Evolutionary conservation across 495 filamentous ascomycete genomes (phyloP).

Genomic region (Bombardia bombarda): DNA sequence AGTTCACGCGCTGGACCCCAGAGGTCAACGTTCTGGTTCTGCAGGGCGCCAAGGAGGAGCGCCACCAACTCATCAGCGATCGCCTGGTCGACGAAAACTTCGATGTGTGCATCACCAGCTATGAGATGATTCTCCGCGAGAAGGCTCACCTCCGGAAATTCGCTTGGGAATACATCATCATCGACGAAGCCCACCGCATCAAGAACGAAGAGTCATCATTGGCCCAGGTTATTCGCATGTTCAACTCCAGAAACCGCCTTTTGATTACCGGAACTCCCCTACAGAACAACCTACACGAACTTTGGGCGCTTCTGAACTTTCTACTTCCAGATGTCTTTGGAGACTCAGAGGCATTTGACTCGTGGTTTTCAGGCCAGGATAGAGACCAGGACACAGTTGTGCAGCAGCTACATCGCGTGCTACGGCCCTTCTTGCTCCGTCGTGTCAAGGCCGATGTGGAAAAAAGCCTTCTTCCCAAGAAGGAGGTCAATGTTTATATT

Average conservation of each 20-base stretch:
- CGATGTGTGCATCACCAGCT: slow-evolving; percentile 38
- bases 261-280: slow-evolving; percentile 96
- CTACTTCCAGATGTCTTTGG: slow-evolving; percentile 95
- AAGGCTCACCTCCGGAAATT: slow-evolving; percentile 95
- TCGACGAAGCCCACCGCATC: slow-evolving; percentile 97
- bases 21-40: slow-evolving; percentile 91
- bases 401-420: slow-evolving; percentile 87
- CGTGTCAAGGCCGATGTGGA: slow-evolving; percentile 98
- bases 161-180: slow-evolving; percentile 99
- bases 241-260: slow-evolving; percentile 91
- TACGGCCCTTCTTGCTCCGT: slow-evolving; percentile 89
- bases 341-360: slow-evolving; percentile 94
- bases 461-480: slow-evolving; percentile 95
- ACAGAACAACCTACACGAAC: slow-evolving; percentile 97
- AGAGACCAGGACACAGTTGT: slow-evolving; percentile 93
- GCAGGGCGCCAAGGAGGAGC: slow-evolving; percentile 92
- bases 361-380: slow-evolving; percentile 90
- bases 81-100: slow-evolving; percentile 74
- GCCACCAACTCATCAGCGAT: slow-evolving; percentile 80
- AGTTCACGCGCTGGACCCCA: slow-evolving; percentile 90
- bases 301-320: slow-evolving; percentile 99
- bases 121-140: slow-evolving; percentile 65
- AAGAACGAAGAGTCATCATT: slow-evolving; percentile 99
- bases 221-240: slow-evolving; percentile 92
- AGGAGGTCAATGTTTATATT: slow-evolving; percentile 93